Percentiles rank a stretch among this genome's conserved stretches.
Conservation (phyloP, 2,329 filamentous ascomycete species). For the Graphiopsis chlorocephala region DNA sequence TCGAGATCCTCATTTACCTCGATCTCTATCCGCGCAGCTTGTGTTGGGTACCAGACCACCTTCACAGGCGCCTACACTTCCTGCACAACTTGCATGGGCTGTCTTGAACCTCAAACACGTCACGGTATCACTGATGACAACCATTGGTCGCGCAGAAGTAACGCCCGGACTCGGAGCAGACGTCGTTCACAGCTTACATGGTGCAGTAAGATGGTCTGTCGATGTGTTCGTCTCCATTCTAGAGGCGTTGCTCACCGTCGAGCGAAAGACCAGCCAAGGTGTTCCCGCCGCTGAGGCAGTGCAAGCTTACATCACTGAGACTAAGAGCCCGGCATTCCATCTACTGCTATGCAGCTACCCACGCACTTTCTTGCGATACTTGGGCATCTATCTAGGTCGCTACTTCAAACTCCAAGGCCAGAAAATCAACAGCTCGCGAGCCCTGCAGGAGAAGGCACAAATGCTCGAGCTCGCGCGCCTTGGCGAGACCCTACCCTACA, state of each 20-base stretch:
- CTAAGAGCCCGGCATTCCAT: constrained; percentile 31
- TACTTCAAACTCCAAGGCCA: constrained; percentile 24
- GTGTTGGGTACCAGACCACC: constrained; percentile 10
- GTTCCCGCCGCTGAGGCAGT: constrained; percentile 20
- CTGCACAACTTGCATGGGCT: constrained; percentile 72
- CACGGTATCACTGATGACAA: constrained; percentile 25
- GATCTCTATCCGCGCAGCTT: constrained; percentile 4
- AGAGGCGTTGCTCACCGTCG: constrained; percentile 50
- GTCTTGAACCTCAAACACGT: constrained; percentile 72
- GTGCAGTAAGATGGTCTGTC: constrained; percentile 75
- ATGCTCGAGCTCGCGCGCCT: constrained; percentile 53
- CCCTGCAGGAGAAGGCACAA: constrained; percentile 52
- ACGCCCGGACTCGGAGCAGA: constrained; percentile 46
- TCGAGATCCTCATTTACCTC: constrained; percentile 50
- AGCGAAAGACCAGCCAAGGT: constrained; percentile 21
- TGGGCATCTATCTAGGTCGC: constrained; percentile 59
- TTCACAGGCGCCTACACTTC: constrained; percentile 53
- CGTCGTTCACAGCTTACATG: constrained; percentile 68
- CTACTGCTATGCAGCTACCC: constrained; percentile 73
- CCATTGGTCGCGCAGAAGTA: constrained; percentile 14
- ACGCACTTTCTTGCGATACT: constrained; percentile 67
- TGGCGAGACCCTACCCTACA: constrained; percentile 47
- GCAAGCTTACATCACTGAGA: constrained; percentile 21
- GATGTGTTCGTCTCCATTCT: constrained; percentile 60
- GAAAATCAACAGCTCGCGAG: constrained; percentile 19